Percentiles rank a stretch among this genome's conserved stretches.
phyloP scores from a whole-genome alignment of 2,329 filamentous ascomycete genomes.

The Byssoonygena ceratinophila region DNA sequence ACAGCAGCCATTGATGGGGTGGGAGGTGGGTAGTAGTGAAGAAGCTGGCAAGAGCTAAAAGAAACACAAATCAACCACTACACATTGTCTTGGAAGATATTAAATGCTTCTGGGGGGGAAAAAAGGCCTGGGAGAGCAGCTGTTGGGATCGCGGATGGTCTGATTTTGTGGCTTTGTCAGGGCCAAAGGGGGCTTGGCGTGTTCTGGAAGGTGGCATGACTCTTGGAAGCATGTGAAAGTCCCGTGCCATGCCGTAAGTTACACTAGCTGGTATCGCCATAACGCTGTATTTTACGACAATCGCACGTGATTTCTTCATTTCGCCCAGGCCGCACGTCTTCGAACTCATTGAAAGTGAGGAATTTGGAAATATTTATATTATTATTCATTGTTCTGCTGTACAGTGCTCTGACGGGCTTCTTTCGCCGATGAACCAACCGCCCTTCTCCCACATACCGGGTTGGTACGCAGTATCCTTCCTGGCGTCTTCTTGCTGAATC shows the following conservation, averaged over 20 bases:
- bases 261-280: not conserved
- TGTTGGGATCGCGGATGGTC: not conserved
- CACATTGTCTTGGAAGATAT: not conserved
- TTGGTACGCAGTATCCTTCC: not conserved
- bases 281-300: not conserved
- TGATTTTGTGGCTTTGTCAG: not conserved
- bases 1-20: not conserved
- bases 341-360: too few species aligned
- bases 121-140: not conserved
- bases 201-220: not conserved
- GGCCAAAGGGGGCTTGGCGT: not conserved
- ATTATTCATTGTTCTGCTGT: too few species aligned
- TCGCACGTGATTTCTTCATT: not conserved
- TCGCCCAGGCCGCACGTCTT: too few species aligned
- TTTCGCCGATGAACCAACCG: not conserved
- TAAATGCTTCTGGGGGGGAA: not conserved
- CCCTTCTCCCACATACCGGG: slow-evolving; percentile 6
- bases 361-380: not conserved
- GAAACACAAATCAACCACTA: not conserved
- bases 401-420: too few species aligned
- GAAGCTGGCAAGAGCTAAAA: not conserved
- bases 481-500: not conserved
- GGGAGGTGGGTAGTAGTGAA: not conserved
- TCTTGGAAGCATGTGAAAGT: slow-evolving; percentile 3
- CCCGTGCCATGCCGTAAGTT: not conserved